Conservation (phyloP, 345 rosid genomes). For the Arabidopsis thaliana region DNA sequence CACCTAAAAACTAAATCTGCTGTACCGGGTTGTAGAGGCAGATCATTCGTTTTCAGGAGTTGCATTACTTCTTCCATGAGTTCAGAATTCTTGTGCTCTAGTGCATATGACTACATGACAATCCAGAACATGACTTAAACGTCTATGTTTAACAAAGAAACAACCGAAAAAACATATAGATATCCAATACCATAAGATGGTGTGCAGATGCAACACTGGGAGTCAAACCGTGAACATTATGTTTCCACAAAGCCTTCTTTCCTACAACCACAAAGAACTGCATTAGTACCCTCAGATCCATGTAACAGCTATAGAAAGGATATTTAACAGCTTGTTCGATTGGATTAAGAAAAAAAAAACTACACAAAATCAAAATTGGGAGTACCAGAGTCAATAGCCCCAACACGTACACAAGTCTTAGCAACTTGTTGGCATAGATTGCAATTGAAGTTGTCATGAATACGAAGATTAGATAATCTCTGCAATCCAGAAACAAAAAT, state of each 20-base stretch:
- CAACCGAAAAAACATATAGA: not conserved
- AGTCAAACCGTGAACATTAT: constrained; percentile 77
- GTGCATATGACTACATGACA: constrained; percentile 64
- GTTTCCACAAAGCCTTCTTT: constrained; percentile 76
- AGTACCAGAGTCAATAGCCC: constrained; percentile 81
- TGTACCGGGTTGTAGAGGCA: constrained; percentile 77
- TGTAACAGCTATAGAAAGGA: not conserved
- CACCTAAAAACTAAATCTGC: constrained; percentile 85
- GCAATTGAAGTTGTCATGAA: constrained; percentile 79
- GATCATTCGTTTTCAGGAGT: constrained; percentile 62
- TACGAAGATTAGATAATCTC: constrained; percentile 83
- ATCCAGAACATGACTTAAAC: constrained; percentile 15
- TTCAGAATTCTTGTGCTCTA: constrained; percentile 55
- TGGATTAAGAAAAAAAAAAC: not conserved
- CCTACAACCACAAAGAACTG: constrained; percentile 48
- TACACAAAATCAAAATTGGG: not conserved
- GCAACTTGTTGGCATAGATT: constrained; percentile 83
- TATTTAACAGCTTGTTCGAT: not conserved
- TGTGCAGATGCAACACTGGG: constrained; percentile 80
- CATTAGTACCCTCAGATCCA: constrained; percentile 11
- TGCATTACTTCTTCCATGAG: constrained; percentile 75
- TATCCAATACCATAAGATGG: constrained; percentile 70
- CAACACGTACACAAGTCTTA: constrained; percentile 72
- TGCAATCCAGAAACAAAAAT: constrained; percentile 47
- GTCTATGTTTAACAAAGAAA: not conserved